Evolutionary conservation across 192 early-diverging fungal genomes (phyloP).

Genomic region (Polychytrium aggregatum): DNA sequence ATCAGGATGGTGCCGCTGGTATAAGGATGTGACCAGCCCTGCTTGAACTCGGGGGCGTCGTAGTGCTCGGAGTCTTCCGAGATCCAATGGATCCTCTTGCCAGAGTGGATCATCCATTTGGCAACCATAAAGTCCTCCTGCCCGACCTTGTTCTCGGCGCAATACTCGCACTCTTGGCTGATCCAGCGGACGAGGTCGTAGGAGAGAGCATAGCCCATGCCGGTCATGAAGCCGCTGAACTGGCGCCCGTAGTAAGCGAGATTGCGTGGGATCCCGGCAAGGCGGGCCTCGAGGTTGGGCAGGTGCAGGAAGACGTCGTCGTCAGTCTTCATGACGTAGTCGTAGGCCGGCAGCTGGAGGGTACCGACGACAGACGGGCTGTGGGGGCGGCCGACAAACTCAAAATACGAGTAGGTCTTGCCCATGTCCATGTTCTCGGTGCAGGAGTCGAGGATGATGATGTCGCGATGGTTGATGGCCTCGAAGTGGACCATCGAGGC

Average conservation of each 20-base stretch:
- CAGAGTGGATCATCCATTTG: conserved; percentile 4
- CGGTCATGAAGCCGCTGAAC: conserved; percentile 14
- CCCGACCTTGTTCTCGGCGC: conserved; percentile 4
- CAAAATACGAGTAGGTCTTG: conserved; percentile 16
- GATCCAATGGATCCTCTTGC: conserved; percentile 7
- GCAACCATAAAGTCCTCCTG: conserved; percentile 16
- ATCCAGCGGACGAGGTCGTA: conserved; percentile 18
- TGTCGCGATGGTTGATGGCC: conserved; percentile 4
- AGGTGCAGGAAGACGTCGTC: conserved; percentile 21
- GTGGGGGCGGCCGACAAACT: conserved; percentile 3
- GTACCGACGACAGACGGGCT: too few relatives aligned
- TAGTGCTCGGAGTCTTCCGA: conserved; percentile 11
- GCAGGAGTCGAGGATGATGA: conserved; percentile 11
- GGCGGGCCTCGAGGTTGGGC: conserved; percentile 11
- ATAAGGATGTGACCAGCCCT: conserved; percentile 14
- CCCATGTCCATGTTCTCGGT: conserved; percentile 24
- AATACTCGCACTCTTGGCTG: conserved; percentile 1
- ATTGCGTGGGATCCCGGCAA: not conserved
- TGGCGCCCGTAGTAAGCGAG: conserved; percentile 16
- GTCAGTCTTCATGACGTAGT: conserved; percentile 23
- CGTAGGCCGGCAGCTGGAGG: conserved; percentile 1
- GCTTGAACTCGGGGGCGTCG: conserved; percentile 5
- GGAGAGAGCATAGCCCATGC: conserved; percentile 20
- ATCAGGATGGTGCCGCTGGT: conserved; percentile 13
- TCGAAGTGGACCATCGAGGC: conserved; percentile 4